Conservation (phyloP, 176 grass and related monocot species). For the Panicum miliaceum region DNA sequence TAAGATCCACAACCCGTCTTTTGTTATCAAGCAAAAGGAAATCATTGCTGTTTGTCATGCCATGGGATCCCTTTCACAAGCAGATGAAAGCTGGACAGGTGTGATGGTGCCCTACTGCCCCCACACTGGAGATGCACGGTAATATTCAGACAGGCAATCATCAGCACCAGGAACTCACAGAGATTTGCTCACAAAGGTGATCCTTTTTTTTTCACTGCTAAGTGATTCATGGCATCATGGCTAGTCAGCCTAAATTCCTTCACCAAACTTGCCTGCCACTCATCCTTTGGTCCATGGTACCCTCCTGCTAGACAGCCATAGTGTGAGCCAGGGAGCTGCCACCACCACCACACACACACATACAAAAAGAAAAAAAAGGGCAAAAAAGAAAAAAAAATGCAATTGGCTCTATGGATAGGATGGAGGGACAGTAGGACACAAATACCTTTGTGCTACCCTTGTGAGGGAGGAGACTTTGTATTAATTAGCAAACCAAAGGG, state of each 20-base stretch:
- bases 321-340: constrained; percentile 40
- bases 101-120: constrained; percentile 18
- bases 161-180: neutral
- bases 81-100: constrained; percentile 24
- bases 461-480: constrained; percentile 31
- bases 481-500: constrained; percentile 36
- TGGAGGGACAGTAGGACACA: neutral
- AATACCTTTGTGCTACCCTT: constrained; percentile 15
- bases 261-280: constrained; percentile 40
- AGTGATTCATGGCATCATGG: constrained; percentile 33
- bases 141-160: constrained; percentile 41
- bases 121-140: constrained; percentile 24
- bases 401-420: constrained; percentile 32
- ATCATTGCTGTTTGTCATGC: constrained; percentile 43
- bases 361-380: neutral
- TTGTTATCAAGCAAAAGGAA: constrained; percentile 35
- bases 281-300: constrained; percentile 23
- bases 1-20: constrained; percentile 2
- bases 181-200: neutral
- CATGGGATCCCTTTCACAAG: constrained; percentile 32
- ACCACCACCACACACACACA: constrained; percentile 5
- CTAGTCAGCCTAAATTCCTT: constrained; percentile 23
- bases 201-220: neutral
- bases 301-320: constrained; percentile 26
- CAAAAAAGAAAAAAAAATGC: neutral